Conservation (phyloP, 2,329 filamentous ascomycete genomes). For the Talaromyces sp. region DNA sequence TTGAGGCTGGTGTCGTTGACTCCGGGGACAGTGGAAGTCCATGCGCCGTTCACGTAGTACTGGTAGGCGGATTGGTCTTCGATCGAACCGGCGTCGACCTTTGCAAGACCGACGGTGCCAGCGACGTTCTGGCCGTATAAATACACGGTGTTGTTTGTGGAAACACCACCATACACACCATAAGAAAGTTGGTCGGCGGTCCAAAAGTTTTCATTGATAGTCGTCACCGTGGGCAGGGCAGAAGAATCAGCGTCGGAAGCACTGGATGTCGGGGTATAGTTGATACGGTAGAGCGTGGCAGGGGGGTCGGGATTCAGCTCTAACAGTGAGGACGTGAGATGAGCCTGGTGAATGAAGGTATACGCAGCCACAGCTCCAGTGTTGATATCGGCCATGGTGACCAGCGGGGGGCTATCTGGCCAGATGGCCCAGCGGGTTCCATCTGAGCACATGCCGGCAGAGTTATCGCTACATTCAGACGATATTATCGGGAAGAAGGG, state of each 20-base stretch:
- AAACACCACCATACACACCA: conserved; percentile 5
- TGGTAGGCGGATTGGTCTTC: conserved; percentile 6
- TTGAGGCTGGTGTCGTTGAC: conserved; percentile 10
- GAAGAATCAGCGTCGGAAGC: background rate
- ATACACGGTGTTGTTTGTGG: conserved; percentile 1
- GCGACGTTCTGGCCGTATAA: conserved; percentile 6
- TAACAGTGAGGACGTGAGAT: conserved; percentile 11
- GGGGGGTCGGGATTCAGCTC: conserved; percentile 14
- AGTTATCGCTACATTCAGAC: conserved; percentile 10
- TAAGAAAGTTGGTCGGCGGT: conserved; percentile 14
- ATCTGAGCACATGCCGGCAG: conserved; percentile 9
- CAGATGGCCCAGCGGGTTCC: conserved; percentile 19
- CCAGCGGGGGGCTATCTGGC: conserved; percentile 19
- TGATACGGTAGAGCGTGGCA: conserved; percentile 18
- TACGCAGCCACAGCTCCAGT: conserved; percentile 12
- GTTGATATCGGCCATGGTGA: conserved; percentile 11
- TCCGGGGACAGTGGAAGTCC: conserved; percentile 2
- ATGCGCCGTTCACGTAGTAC: conserved; percentile 5
- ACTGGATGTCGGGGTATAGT: conserved; percentile 12
- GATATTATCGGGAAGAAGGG: conserved; percentile 10
- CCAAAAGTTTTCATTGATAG: conserved; percentile 18
- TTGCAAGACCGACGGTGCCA: conserved; percentile 5
- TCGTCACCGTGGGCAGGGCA: conserved; percentile 14
- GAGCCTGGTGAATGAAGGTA: conserved; percentile 19
- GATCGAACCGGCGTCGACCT: background rate